These are phyloP conservation scores for Mucor piriformis DNA, from an alignment of 371 early-diverging fungal species.

Conservation along the genomic window DNA sequence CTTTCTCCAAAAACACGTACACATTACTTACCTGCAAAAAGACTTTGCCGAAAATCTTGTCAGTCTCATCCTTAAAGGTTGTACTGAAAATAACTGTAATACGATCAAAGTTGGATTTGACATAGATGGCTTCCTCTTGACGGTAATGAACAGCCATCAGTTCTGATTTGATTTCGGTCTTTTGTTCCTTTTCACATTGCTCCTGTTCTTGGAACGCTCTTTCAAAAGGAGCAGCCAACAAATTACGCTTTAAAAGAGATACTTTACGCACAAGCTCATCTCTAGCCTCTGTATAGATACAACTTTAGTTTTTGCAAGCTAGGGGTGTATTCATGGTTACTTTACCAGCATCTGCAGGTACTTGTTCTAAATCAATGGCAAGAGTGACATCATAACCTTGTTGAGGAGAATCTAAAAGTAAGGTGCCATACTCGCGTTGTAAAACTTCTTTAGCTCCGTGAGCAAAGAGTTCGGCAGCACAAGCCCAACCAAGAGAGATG, in stretches of 20 bases:
- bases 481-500: slow-evolving; percentile 84
- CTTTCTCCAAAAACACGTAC: not conserved
- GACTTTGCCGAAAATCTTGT: slow-evolving; percentile 93
- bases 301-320: no score
- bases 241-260: slow-evolving; percentile 89
- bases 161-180: slow-evolving; percentile 60
- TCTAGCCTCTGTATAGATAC: slow-evolving; percentile 35
- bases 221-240: slow-evolving; percentile 93
- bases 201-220: slow-evolving; percentile 86
- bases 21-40: slow-evolving; percentile 82
- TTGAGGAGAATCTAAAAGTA: slow-evolving; percentile 65
- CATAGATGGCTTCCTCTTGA: slow-evolving; percentile 90
- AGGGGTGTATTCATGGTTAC: no score
- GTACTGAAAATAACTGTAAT: slow-evolving; percentile 97
- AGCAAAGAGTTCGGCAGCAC: slow-evolving; percentile 74
- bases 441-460: slow-evolving; percentile 86
- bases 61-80: slow-evolving; percentile 95
- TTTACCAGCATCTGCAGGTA: slow-evolving; percentile 73
- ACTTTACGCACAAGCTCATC: slow-evolving; percentile 79
- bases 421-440: slow-evolving; percentile 78
- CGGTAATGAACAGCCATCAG: slow-evolving; percentile 93
- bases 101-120: slow-evolving; percentile 89
- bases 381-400: slow-evolving; percentile 85
- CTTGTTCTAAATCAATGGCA: slow-evolving; percentile 75
- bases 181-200: slow-evolving; percentile 69